Base-by-base conservation (phyloP, 106 monocot genomes). In the Agapanthus africanus region DNA sequence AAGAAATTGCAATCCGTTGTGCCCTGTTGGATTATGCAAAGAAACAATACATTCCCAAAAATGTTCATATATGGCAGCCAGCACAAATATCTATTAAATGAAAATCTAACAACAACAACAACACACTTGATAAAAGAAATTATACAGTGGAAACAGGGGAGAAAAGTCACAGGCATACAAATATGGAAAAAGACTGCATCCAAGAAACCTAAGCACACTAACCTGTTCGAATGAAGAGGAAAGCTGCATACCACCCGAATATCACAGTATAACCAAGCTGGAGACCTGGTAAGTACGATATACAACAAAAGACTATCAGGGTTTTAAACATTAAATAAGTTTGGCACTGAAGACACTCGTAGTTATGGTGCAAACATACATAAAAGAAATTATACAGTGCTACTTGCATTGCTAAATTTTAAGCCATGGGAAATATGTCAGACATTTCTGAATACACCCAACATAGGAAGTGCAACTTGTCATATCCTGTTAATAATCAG, bases 201-300 rank as follows among this genome's bases (percentile, higher is more conserved):
- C 5, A 61, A 61, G 33, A 64, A 42, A 1, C 7, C 51, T 41
- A 61, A 72, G 46, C 22, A 41, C 22, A 78, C 73, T 54, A 63
- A 99, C 97, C 97, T 91, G 92, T 93, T 25, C 92, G 77, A 59
- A 83, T 80, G 76, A 99, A 93, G n/a, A 99, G 82, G 70, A 99
- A 99, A 44, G 92, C 68, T 40, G 92, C 92, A 69, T 99, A 93
- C 88, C 88, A 92, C 54, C 97, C 97, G 71, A 99, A 99, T 40
- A 93, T 72, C 69, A 99, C 77, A 63, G 97, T 99, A 65, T 99
- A 99, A 36, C 92, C 89, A 77, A 99, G 85, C 70, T 99, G 97
- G 60, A 93, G 27, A 76, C 89, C 97, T 99, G 72, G 22, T 33
- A 77, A 66, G 25, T 25, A 60, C 10, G 33, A 36, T 7, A 71